Evolutionary conservation across 805 yeast genomes (phyloP).

Genomic region (Ogataea corticis): DNA sequence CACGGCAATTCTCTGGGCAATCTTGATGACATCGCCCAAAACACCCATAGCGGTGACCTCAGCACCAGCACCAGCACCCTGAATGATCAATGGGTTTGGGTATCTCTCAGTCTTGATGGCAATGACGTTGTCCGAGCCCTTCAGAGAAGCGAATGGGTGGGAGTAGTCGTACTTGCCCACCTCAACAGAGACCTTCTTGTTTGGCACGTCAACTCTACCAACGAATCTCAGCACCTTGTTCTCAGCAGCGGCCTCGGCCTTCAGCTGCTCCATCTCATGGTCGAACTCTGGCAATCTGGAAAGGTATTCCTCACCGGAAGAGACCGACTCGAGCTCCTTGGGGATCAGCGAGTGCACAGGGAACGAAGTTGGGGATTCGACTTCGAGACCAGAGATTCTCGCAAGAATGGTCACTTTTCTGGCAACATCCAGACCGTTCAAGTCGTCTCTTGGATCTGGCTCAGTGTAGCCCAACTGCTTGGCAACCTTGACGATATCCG

Average conservation of each 20-base stretch:
- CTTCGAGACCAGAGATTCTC: conserved; percentile 83
- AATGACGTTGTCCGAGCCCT: conserved; percentile 95
- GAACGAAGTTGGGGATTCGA: conserved; percentile 87
- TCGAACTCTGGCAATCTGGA: conserved; percentile 82
- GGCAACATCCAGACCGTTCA: conserved; percentile 97
- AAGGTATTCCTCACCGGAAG: conserved; percentile 77
- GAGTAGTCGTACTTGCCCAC: conserved; percentile 82
- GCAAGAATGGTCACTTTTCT: conserved; percentile 96
- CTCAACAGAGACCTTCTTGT: conserved; percentile 76
- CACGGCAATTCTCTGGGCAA: conserved; percentile 77
- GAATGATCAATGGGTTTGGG: conserved; percentile 87
- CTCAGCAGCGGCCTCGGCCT: conserved; percentile 78
- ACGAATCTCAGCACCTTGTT: conserved; percentile 91
- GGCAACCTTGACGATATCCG: conserved; percentile 87
- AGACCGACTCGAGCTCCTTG: conserved; percentile 70
- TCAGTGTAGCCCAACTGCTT: conserved; percentile 94
- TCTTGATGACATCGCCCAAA: conserved; percentile 87
- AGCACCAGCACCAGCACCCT: conserved; percentile 95
- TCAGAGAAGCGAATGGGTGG: conserved; percentile 94
- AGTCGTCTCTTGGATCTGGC: conserved; percentile 99
- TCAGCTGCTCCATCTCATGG: conserved; percentile 70
- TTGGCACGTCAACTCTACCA: conserved; percentile 80
- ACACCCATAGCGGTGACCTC: conserved; percentile 79
- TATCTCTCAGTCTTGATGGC: conserved; percentile 91
- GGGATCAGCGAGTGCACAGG: conserved; percentile 95